Evolutionary conservation across 768 basidiomycete genomes (phyloP).

Genomic region (Candolleomyces eurysporus): DNA sequence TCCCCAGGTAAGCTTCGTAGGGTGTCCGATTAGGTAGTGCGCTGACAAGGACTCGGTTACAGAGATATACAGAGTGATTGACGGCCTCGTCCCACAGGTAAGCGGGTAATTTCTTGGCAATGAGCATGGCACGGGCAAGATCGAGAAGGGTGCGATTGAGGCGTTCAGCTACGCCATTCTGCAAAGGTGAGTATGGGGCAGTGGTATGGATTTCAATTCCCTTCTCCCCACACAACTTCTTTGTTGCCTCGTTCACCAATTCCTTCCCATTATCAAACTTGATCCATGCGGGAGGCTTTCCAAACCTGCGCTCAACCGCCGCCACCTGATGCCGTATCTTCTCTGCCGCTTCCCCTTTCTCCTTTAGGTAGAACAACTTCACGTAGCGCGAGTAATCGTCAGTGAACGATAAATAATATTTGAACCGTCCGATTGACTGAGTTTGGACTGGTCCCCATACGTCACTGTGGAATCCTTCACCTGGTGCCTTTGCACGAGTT

Average conservation of each 20-base stretch:
- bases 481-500: constrained; percentile 15
- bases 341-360: constrained; percentile 22
- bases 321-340: not conserved
- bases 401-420: constrained; percentile 32
- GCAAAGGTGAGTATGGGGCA: constrained; percentile 33
- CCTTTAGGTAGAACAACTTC: constrained; percentile 20
- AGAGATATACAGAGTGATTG: constrained; percentile 17
- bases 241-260: constrained; percentile 22
- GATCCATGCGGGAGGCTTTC: not conserved
- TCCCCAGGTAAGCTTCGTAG: constrained; percentile 17
- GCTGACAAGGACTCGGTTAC: constrained; percentile 20
- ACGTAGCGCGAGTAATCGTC: constrained; percentile 29
- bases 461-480: constrained; percentile 21
- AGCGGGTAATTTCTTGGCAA: constrained; percentile 10
- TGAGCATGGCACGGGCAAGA: not conserved
- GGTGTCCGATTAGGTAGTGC: constrained; percentile 20
- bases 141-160: constrained; percentile 8
- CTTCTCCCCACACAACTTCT: constrained; percentile 15
- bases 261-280: constrained; percentile 30
- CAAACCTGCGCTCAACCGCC: not conserved
- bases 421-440: constrained; percentile 15
- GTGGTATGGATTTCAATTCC: constrained; percentile 31
- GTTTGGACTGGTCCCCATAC: constrained; percentile 29
- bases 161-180: constrained; percentile 39
- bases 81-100: constrained; percentile 23